These are phyloP conservation scores for Phtheirospermum japonicum DNA, from an alignment of 257 asterid genomes.

Conservation along the genomic window DNA sequence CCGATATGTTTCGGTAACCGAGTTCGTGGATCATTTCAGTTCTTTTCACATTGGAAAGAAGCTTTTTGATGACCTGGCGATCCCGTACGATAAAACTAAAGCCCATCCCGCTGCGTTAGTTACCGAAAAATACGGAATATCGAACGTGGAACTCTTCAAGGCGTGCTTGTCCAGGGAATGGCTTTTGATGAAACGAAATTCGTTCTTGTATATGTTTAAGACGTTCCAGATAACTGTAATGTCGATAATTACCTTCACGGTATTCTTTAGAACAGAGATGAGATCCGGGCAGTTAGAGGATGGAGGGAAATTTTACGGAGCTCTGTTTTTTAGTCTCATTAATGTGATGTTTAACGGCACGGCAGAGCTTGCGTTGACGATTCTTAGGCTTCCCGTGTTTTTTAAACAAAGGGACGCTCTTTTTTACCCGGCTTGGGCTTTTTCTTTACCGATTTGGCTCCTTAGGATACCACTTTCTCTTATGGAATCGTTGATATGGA, in stretches of 20 bases:
- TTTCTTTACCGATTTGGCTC: constrained; percentile 89
- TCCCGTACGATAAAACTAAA: constrained; percentile 64
- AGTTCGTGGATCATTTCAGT: constrained; percentile 64
- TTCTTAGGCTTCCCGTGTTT: constrained; percentile 82
- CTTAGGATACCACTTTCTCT: constrained; percentile 77
- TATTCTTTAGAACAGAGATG: constrained; percentile 89
- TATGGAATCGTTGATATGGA: constrained; percentile 85
- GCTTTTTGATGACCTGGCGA: constrained; percentile 59
- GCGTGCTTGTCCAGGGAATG: constrained; percentile 86
- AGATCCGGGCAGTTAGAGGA: constrained; percentile 56
- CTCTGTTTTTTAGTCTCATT: constrained; percentile 73
- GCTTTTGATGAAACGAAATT: constrained; percentile 79
- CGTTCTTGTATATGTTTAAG: constrained; percentile 82
- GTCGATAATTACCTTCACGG: constrained; percentile 84
- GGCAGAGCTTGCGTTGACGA: constrained; percentile 75
- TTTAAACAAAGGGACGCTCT: constrained; percentile 84
- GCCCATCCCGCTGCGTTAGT: constrained; percentile 95
- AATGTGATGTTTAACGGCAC: constrained; percentile 94
- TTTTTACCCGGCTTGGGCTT: constrained; percentile 97
- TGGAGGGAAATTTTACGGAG: constrained; percentile 82
- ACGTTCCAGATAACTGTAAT: constrained; percentile 81
- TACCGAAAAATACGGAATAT: constrained; percentile 76
- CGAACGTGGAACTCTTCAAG: constrained; percentile 71
- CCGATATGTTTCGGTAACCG: constrained; percentile 52
- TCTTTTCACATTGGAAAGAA: constrained; percentile 67